Conservation (phyloP, 2,329 filamentous ascomycete genomes). For the Beauveria sp. region DNA sequence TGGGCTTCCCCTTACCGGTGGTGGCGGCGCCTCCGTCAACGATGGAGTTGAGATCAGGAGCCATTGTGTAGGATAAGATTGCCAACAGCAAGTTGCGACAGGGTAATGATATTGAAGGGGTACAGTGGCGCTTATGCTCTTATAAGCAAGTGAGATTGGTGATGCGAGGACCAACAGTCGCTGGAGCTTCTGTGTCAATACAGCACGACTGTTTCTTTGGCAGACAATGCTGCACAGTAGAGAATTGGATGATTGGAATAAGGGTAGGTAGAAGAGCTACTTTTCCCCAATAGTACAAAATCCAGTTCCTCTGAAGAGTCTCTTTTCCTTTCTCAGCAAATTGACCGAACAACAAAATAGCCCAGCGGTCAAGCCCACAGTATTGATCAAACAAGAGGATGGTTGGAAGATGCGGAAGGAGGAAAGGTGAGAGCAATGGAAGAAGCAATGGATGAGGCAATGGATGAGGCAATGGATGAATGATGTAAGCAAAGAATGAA, state of each 20-base stretch:
- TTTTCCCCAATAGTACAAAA: conserved; percentile 11
- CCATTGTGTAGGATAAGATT: conserved; percentile 39
- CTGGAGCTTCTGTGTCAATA: not conserved
- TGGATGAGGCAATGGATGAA: not conserved
- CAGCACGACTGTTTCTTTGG: not conserved
- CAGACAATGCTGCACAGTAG: conserved; percentile 13
- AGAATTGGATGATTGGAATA: conserved; percentile 16
- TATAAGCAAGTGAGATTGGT: not conserved
- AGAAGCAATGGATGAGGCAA: not conserved
- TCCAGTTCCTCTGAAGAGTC: not conserved
- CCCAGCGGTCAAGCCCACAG: not conserved
- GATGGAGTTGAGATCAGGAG: conserved; percentile 68
- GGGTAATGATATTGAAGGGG: not conserved
- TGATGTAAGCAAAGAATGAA: not conserved
- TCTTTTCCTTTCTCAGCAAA: not conserved
- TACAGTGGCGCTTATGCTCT: conserved; percentile 1
- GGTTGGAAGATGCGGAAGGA: not conserved
- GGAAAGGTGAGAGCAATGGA: not conserved
- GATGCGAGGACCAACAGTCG: not conserved
- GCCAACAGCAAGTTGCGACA: not conserved
- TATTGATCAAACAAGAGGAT: not conserved
- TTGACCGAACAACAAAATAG: not conserved
- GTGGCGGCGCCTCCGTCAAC: conserved; percentile 33
- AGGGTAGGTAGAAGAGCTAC: conserved; percentile 17
- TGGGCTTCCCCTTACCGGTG: conserved; percentile 25